Percentiles rank a stretch among this genome's conserved stretches.
These are phyloP conservation scores for Volvariella surrecta DNA, from an alignment of 1,284 basidiomycete genomes.

Conservation along the genomic window DNA sequence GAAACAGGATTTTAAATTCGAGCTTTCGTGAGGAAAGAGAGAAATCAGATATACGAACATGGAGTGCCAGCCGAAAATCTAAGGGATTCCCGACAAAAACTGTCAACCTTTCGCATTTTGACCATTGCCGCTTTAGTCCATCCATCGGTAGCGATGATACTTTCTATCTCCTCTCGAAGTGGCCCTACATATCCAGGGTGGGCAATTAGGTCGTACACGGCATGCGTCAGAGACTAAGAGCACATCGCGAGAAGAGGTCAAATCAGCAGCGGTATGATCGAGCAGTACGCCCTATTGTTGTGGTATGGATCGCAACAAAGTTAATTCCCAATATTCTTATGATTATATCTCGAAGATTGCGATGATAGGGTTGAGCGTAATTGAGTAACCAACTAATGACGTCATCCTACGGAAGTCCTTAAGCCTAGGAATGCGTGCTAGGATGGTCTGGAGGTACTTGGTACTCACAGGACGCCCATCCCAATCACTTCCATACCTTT, in stretches of 20 bases:
- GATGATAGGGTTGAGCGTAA: constrained; percentile 22
- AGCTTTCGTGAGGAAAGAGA: no score
- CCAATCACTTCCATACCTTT: constrained; percentile 24
- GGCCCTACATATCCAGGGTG: constrained; percentile 29
- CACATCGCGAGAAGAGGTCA: no score
- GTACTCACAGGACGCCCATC: constrained; percentile 22
- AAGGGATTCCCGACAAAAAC: constrained; percentile 38
- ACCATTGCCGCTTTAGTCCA: constrained; percentile 34
- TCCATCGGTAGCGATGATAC: constrained; percentile 26
- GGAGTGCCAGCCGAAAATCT: constrained; percentile 17
- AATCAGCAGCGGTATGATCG: no score
- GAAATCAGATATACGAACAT: not conserved
- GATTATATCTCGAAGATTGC: constrained; percentile 19
- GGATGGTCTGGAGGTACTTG: no score
- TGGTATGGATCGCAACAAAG: constrained; percentile 16
- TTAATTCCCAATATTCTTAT: constrained; percentile 15
- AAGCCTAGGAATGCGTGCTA: not conserved
- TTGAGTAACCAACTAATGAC: constrained; percentile 36
- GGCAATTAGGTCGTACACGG: constrained; percentile 31
- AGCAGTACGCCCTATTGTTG: constrained; percentile 8
- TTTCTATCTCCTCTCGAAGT: constrained; percentile 37
- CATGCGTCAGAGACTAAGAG: constrained; percentile 25
- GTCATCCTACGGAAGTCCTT: constrained; percentile 29
- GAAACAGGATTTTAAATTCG: no score
- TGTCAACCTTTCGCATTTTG: constrained; percentile 39